Evolutionary conservation across 257 asterid species (phyloP).

Genomic region (Penstemon eatonii): DNA sequence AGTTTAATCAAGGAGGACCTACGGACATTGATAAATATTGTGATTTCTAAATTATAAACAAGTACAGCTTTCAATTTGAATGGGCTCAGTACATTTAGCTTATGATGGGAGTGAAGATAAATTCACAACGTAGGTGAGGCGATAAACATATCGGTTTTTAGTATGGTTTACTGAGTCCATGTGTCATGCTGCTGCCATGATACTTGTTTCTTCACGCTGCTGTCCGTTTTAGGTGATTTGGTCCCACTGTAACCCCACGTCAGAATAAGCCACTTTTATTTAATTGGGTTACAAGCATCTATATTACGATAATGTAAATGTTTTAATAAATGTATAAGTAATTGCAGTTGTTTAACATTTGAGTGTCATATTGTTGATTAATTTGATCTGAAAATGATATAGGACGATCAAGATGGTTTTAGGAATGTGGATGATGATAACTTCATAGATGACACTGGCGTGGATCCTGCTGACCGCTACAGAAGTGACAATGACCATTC

Average conservation of each 20-base stretch:
- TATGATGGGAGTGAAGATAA: background rate
- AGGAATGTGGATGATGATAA: conserved; percentile 51
- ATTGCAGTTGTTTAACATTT: background rate
- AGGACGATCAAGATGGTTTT: conserved; percentile 57
- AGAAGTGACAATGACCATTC: conserved; percentile 47
- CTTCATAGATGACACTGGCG: conserved; percentile 59
- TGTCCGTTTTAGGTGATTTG: background rate
- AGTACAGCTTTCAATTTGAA: background rate
- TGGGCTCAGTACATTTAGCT: background rate
- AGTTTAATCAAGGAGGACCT: too few species aligned
- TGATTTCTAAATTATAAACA: background rate
- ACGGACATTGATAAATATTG: too few species aligned
- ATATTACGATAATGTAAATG: background rate
- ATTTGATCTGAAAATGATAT: conserved; percentile 19
- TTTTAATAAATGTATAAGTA: background rate
- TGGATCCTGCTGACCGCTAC: conserved; percentile 54
- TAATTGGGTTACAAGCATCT: background rate
- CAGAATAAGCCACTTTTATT: background rate
- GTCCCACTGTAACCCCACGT: too few species aligned
- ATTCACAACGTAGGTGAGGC: background rate
- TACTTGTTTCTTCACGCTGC: background rate
- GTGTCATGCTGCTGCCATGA: background rate
- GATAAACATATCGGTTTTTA: background rate
- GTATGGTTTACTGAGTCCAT: background rate
- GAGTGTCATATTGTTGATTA: conserved; percentile 22